Evolutionary conservation across 768 basidiomycete species (phyloP), one percentile per base, ranked within the genome.

Genomic region (Amanita polypyramis): DNA sequence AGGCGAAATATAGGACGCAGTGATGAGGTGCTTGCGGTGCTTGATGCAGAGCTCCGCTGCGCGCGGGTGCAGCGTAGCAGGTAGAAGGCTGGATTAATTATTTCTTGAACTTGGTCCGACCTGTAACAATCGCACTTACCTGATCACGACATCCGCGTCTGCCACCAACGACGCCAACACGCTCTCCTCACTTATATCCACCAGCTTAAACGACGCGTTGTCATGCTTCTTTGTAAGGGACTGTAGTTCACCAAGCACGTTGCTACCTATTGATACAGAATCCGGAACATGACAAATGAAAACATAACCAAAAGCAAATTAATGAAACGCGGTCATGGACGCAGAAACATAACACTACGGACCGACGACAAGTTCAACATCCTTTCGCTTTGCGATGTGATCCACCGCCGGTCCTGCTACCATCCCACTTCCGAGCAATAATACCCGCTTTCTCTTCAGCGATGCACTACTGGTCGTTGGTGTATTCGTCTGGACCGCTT

Each of bases 401-500:
- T 85, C 77, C 2, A 91, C 81, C 0, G 88, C 87, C 12, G 94
- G 94, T 2, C 83, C 85, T 4, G 92, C 90, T 15, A 97, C 94
- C 81, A 96, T 91, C n/a, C 94, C 94, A 47, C 87, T 91, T 6
- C 94, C 94, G 2, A 97, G 73, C 57, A 96, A 69, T 29, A 97
- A 62, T 0, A 93, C 74, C 56, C 73, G 77, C 67, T 82, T 83
- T 64, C 76, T 80, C 55, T 50, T 65, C 45, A 42, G 7, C 47
- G 42, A 15, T 5, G n/a, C 37, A 23, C 30, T 25, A 23, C 30
- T 25, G 33, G 33, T n/a, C 6, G 32, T 19, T 5, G 35, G 17
- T 34, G 34, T 15, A 11, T 19, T 33, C 3, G 36, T 11, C 17
- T 42, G 25, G 29, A 42, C 29, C 8, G 21, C 43, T 12, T n/a